These are phyloP conservation scores for Adiantum capillusveneris DNA, from an alignment of 75 land plant species.

Conservation along the genomic window DNA sequence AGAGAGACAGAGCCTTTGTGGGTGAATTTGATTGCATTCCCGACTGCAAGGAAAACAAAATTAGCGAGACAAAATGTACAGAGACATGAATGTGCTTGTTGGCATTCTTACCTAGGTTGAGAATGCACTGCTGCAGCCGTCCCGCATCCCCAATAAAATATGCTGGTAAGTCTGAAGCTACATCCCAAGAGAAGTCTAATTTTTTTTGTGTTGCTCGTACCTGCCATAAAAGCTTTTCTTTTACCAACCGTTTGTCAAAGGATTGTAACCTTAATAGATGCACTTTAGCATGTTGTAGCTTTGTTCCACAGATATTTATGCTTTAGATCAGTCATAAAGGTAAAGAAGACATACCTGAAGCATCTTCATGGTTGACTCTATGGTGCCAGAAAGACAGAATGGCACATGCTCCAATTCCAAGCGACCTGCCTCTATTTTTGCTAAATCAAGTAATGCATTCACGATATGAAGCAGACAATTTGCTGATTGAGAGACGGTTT, in stretches of 20 bases:
- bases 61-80: no score
- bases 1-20: conserved; percentile 35
- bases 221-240: no score
- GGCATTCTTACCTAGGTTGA: conserved; percentile 25
- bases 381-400: conserved; percentile 22
- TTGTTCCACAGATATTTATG: no score
- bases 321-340: not conserved
- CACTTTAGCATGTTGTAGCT: no score
- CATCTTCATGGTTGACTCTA: conserved; percentile 43
- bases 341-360: conserved; percentile 27
- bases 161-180: conserved; percentile 26
- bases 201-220: conserved; percentile 35
- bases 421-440: conserved; percentile 43
- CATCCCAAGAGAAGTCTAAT: conserved; percentile 33
- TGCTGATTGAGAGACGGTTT: conserved; percentile 39
- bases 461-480: conserved; percentile 38
- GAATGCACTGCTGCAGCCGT: conserved; percentile 37
- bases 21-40: conserved; percentile 45
- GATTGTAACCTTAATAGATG: no score
- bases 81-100: no score
- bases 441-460: conserved; percentile 41
- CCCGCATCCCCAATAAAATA: conserved; percentile 34
- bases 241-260: no score
- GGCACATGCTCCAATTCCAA: conserved; percentile 32
- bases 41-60: conserved; percentile 31